Evolutionary conservation across 352 stramenopile genomes (phyloP).

Genomic region (Phytophthora tentaculata): DNA sequence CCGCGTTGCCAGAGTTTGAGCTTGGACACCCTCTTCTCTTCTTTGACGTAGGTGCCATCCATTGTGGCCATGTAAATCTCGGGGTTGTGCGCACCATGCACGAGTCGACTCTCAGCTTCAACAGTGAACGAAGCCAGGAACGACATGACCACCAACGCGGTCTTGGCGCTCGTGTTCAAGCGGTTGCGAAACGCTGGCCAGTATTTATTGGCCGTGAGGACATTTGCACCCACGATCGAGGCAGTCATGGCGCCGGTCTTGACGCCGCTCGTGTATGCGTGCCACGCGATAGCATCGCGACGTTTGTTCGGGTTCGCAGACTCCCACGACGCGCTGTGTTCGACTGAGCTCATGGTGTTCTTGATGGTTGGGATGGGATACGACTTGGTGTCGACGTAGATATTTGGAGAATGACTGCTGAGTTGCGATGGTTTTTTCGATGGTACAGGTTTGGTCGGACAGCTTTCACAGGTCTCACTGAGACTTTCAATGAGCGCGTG

Average conservation of each 20-base stretch:
- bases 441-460: background rate
- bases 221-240: slow-evolving; percentile 27
- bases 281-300: slow-evolving; percentile 66
- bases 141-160: slow-evolving; percentile 61
- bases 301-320: slow-evolving; percentile 43
- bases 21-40: slow-evolving; percentile 36
- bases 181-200: slow-evolving; percentile 70
- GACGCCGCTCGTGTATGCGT: slow-evolving; percentile 62
- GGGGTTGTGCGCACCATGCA: slow-evolving; percentile 67
- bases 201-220: slow-evolving; percentile 58
- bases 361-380: background rate
- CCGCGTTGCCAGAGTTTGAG: slow-evolving; percentile 56
- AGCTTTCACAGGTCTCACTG: background rate
- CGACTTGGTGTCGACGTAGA: slow-evolving; percentile 22
- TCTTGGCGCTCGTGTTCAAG: slow-evolving; percentile 71
- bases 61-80: slow-evolving; percentile 66
- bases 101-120: slow-evolving; percentile 58
- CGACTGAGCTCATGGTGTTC: slow-evolving; percentile 19
- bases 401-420: slow-evolving; percentile 23
- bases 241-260: slow-evolving; percentile 44
- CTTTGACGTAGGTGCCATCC: slow-evolving; percentile 50
- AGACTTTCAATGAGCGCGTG: background rate
- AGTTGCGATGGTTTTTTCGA: slow-evolving; percentile 6
- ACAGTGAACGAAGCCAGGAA: slow-evolving; percentile 69
- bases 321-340: slow-evolving; percentile 32